Base-by-base conservation (phyloP, 225 moss, liverwort and hornwort genomes). In the Pseudoscleropodium purum region DNA sequence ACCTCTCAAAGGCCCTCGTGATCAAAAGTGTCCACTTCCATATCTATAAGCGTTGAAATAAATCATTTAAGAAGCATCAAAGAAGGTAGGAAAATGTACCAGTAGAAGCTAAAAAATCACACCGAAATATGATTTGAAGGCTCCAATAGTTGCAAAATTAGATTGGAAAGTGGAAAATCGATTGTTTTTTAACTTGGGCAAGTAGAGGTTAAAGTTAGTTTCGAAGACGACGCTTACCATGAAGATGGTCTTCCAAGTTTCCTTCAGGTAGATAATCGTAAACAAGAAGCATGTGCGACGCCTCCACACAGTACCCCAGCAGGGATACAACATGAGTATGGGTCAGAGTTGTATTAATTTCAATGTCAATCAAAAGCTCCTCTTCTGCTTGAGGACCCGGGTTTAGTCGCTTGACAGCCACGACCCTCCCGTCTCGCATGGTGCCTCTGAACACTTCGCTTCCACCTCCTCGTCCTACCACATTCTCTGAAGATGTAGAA, bases 231-330 rank as follows among this genome's bases (percentile, higher is more conserved):
- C 33, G 72, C 57, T 82, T 83, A 95, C 95, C 90, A 36, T 95
- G 94, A 29, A 95, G 94, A 73, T 94, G 93, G 59, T 95, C 94
- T 83, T 95, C 95, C 91, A 95, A 90, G 83, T 94, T 95, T 27
- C 95, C 95, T 89, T 94, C 87, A 17, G 93, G 88, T 25, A 93
- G 77, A 70, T 87, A 95, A 61, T 95, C 92, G 52, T 92, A 95
- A 6, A 95, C 95, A 29, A 95, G 94, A 77, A 92, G 90, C 89
- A 94, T 78, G 23, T 93, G 92, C 15, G 93, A 69, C 24, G 89
- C 83, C 64, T 92, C 93, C 69, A 95, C 91, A 86, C 94, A 94
- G 87, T 94, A 95, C 7, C 95, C 95, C 45, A 95, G 91, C 78
- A 94, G 87, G 18, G 95, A 87, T 0, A 95, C 91, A 27, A 95